Evolutionary conservation across 1,139 yeast species (phyloP), one percentile per base, ranked within the genome.

Genomic region (Lodderomyces margitis): DNA sequence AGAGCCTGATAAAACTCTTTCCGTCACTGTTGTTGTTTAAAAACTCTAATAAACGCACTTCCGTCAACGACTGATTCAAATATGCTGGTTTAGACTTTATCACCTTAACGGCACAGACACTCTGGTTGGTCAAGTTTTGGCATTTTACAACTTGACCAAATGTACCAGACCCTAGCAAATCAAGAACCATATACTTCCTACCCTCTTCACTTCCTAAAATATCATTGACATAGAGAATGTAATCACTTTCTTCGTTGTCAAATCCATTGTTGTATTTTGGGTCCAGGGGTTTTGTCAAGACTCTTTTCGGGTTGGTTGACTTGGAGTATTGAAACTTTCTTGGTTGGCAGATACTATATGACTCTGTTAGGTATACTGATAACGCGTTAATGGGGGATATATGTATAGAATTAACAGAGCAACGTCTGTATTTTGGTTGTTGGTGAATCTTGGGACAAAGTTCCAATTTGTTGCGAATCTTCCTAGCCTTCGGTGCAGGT

Each of bases 131-230:
- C 62, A 92, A 71, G 60, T 92, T 89, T 62, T 92, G 98, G 64
- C 98, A 92, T 64, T 92, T 92, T 25, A 91, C 98, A 41, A 94
- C 99, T 63, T 92, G 99, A 4, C 98, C 98, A 73, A 94, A 92
- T 0, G 98, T 91, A 3, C 99, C 99, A 50, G 91, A 92, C 0
- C 99, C 99, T 36, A 94, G 66, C 19, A 92, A 75, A 62, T 92
- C 98, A 48, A 92, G 67, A 3, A 94, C 97, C 55, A 92, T 74
- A 58, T 91, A 91, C 57, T 87, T 83, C 44, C 92, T 72, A 43
- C 89, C 91, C 52, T 88, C 96, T 56, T 88, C 94, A 2, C 81
- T 75, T 2, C 98, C 98, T 37, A 94, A 67, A 15, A 92, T 83
- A 58, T 94, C 98, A 61, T 94, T 92, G 12, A 94, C 98, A 53